A percentile compares a stretch with the other conserved stretches of the same genome.
These are phyloP conservation scores for Phytophthora sojae DNA, from an alignment of 352 stramenopile species.

Conservation along the genomic window DNA sequence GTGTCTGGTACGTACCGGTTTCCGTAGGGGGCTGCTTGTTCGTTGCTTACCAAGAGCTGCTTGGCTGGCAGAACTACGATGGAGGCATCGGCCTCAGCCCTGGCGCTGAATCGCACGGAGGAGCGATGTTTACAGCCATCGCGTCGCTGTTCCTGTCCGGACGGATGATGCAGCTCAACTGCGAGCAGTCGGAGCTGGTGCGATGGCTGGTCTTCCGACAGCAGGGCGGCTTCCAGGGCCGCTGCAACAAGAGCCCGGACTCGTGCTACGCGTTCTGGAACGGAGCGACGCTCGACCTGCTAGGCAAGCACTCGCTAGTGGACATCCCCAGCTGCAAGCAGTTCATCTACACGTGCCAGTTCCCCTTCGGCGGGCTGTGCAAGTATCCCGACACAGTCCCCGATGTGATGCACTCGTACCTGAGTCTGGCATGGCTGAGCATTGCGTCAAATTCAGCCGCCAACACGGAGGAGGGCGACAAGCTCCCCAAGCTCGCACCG, in stretches of 20 bases:
- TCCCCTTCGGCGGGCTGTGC: slow-evolving; percentile 83
- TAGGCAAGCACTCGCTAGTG: slow-evolving; percentile 83
- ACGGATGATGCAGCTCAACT: slow-evolving; percentile 72
- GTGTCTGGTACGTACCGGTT: slow-evolving; percentile 66
- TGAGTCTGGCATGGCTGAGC: slow-evolving; percentile 91
- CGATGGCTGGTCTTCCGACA: slow-evolving; percentile 88
- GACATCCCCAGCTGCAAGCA: slow-evolving; percentile 67
- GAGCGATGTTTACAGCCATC: slow-evolving; percentile 77
- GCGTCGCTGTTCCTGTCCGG: slow-evolving; percentile 76
- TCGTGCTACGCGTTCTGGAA: slow-evolving; percentile 95
- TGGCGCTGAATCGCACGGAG: slow-evolving; percentile 77
- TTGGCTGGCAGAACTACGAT: slow-evolving; percentile 69
- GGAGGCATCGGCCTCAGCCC: slow-evolving; percentile 78
- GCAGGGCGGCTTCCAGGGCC: slow-evolving; percentile 88
- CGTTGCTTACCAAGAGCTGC: slow-evolving; percentile 8
- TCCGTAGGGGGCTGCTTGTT: not conserved
- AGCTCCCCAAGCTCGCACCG: slow-evolving; percentile 51
- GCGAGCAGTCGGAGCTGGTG: slow-evolving; percentile 71
- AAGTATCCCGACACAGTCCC: slow-evolving; percentile 82
- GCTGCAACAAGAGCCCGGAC: slow-evolving; percentile 92
- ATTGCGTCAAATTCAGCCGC: slow-evolving; percentile 59
- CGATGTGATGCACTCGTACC: slow-evolving; percentile 94
- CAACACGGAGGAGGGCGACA: slow-evolving; percentile 14
- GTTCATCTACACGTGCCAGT: slow-evolving; percentile 90
- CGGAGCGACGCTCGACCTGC: slow-evolving; percentile 84